phyloP scores from a whole-genome alignment of 1,139 yeast genomes.

The Ogataea hybrid region DNA sequence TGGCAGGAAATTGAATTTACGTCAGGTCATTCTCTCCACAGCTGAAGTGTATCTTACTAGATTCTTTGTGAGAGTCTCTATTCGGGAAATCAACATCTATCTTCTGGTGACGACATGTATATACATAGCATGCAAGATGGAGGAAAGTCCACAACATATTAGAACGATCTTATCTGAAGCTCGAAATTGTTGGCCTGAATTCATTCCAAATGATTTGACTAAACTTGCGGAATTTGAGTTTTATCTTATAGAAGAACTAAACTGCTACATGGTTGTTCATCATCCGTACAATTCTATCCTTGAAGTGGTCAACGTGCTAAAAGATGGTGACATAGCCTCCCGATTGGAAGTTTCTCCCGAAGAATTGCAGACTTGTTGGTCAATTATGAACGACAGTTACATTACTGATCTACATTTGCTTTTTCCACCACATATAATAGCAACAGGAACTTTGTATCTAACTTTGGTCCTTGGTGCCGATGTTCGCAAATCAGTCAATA shows the following conservation, averaged over 20 bases:
- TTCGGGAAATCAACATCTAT: constrained; percentile 81
- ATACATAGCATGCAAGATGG: constrained; percentile 89
- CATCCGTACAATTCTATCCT: constrained; percentile 83
- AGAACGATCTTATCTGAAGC: constrained; percentile 82
- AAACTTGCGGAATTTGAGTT: constrained; percentile 97
- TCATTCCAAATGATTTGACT: constrained; percentile 86
- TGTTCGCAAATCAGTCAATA: background rate
- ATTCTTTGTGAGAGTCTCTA: constrained; percentile 67
- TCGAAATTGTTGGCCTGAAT: constrained; percentile 91
- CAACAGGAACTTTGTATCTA: constrained; percentile 75
- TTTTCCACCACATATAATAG: constrained; percentile 89
- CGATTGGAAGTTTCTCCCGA: constrained; percentile 52
- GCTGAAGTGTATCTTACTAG: constrained; percentile 83
- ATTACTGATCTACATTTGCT: constrained; percentile 81
- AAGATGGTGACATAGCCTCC: constrained; percentile 14
- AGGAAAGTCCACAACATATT: constrained; percentile 94
- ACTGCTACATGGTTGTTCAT: constrained; percentile 74
- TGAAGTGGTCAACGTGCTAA: constrained; percentile 52
- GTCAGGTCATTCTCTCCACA: constrained; percentile 85
- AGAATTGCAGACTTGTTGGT: constrained; percentile 86
- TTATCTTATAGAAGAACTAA: constrained; percentile 86
- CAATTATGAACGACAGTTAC: constrained; percentile 84
- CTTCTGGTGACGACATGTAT: constrained; percentile 80
- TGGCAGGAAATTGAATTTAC: constrained; percentile 70
- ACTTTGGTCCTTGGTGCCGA: constrained; percentile 56